Percentiles rank a stretch among this genome's conserved stretches.
Conservation (phyloP, 768 basidiomycete species). For the Lentinus brumalis region DNA sequence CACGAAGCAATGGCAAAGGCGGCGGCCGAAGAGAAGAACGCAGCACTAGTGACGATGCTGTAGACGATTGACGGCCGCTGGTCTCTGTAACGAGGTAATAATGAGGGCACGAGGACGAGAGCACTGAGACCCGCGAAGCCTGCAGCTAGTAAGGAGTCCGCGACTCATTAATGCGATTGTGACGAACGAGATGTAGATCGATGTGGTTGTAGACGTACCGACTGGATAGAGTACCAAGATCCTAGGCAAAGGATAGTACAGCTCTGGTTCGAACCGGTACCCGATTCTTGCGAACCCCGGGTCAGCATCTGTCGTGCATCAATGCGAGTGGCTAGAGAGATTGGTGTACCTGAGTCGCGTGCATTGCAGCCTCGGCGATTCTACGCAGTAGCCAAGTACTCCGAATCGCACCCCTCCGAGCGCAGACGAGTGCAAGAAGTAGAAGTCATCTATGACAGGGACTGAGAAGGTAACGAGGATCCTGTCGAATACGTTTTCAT, state of each 20-base stretch:
- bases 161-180: too few species aligned
- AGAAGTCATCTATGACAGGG: slow-evolving; percentile 25
- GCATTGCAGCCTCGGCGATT: slow-evolving; percentile 14
- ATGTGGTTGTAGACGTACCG: slow-evolving; percentile 9
- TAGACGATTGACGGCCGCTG: slow-evolving; percentile 19
- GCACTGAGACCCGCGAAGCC: slow-evolving; percentile 17
- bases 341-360: neutral
- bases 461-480: slow-evolving; percentile 28
- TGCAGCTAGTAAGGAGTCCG: slow-evolving; percentile 16
- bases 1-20: slow-evolving; percentile 24
- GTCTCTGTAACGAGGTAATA: slow-evolving; percentile 6
- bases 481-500: slow-evolving; percentile 1
- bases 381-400: slow-evolving; percentile 28
- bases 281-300: slow-evolving; percentile 14
- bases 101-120: slow-evolving; percentile 21
- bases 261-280: slow-evolving; percentile 22
- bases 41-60: slow-evolving; percentile 19
- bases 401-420: slow-evolving; percentile 27
- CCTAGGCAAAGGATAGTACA: slow-evolving; percentile 21
- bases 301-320: too few species aligned
- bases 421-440: slow-evolving; percentile 22
- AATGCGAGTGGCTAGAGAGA: too few species aligned
- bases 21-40: slow-evolving; percentile 21
- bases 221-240: slow-evolving; percentile 26
- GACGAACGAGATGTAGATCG: too few species aligned